phyloP scores from a whole-genome alignment of 208 protist genomes.

The Wallacemonas collosoma region DNA sequence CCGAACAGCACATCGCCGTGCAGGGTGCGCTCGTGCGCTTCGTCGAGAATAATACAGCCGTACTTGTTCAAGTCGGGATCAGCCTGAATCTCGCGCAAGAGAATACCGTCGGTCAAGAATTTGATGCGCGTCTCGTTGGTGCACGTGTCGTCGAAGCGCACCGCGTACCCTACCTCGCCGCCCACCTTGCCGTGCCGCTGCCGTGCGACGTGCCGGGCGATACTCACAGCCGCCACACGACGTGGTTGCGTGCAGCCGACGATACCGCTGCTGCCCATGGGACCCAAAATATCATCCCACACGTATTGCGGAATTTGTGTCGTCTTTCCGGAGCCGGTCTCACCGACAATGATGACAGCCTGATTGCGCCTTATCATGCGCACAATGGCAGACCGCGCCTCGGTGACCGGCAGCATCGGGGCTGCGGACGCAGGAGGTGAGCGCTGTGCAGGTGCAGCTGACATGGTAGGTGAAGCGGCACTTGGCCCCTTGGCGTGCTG shows the following conservation, averaged over 20 bases:
- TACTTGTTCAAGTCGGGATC: slow-evolving; percentile 95
- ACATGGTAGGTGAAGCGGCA: neutral
- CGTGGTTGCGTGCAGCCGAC: slow-evolving; percentile 96
- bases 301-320: slow-evolving; percentile 95
- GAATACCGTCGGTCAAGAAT: slow-evolving; percentile 97
- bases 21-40: slow-evolving; percentile 99
- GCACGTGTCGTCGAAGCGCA: slow-evolving; percentile 95
- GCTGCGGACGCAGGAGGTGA: neutral
- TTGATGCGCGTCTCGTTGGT: slow-evolving; percentile 88
- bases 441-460: neutral
- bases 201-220: slow-evolving; percentile 93
- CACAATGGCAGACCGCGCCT: slow-evolving; percentile 78
- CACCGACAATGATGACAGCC: slow-evolving; percentile 92
- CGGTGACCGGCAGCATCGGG: slow-evolving; percentile 61
- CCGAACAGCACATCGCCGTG: slow-evolving; percentile 93
- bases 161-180: slow-evolving; percentile 91
- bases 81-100: slow-evolving; percentile 95
- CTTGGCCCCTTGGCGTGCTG: too few relatives aligned
- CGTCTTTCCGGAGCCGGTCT: slow-evolving; percentile 94
- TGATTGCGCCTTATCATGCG: slow-evolving; percentile 79
- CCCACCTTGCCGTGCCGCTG: slow-evolving; percentile 86
- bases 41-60: slow-evolving; percentile 99
- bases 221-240: slow-evolving; percentile 96
- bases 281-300: slow-evolving; percentile 76
- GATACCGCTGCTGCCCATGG: slow-evolving; percentile 33